Base-by-base conservation (phyloP, 768 basidiomycete species). In the Pluteus cervinus region DNA sequence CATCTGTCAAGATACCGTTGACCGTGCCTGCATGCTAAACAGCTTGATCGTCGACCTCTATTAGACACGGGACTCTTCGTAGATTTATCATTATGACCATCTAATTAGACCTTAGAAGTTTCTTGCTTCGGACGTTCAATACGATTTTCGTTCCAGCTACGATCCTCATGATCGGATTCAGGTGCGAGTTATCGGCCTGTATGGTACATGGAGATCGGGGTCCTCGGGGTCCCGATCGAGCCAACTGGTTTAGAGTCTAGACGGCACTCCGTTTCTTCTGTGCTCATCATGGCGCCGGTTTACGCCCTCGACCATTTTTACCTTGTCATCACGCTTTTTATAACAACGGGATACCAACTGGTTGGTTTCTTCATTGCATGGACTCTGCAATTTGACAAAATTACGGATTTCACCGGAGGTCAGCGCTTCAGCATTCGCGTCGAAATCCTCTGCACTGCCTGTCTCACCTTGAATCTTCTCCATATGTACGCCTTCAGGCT, bases 1-100 rank as follows among this genome's bases (percentile, higher is more conserved):
- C 76, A 14, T 77, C 75, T 22, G 89, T 92, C 42, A 82, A 74
- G 63, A 92, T 92, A 39, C 89, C 89, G 2, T 60, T 92, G 29
- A 81, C 81, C 3, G 83, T 88, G 16, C 89, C 89, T 31, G 86
- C 86, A 20, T 92, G 88, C 53, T 89, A 46, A 49, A 43, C 29
- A n/a, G n/a, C n/a, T n/a, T n/a, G n/a, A n/a, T n/a, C n/a, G n/a
- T n/a, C n/a, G n/a, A n/a, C n/a, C n/a, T n/a, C n/a, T n/a, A n/a
- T n/a, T n/a, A n/a, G n/a, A n/a, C n/a, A n/a, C n/a, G n/a, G 31
- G 8, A 8, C 9, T 17, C 8, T 17, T 9, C 18, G 9, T 14
- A 24, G 20, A 12, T 11, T 38, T 21, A 26, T 18, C 33, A 12
- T 10, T 32, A 22, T 17, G 12, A 5, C 8, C 14, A 4, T 39